Percentiles rank a stretch among this genome's conserved stretches.
Conservation (phyloP, 169 alveolate genomes). For the Haemoproteus tartakovskyi region DNA sequence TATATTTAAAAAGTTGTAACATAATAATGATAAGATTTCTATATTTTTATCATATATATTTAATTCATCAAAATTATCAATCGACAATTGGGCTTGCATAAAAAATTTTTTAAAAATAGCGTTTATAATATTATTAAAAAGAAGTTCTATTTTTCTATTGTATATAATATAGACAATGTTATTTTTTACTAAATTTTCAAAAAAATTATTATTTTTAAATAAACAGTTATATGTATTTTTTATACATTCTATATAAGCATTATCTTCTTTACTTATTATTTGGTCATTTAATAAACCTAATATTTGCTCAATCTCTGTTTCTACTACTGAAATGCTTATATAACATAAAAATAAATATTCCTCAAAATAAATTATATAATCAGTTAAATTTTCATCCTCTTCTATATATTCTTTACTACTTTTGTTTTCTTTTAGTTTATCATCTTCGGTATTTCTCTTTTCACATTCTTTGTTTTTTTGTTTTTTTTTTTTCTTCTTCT, state of each 20-base stretch:
- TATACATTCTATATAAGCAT: conserved; percentile 43
- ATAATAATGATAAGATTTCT: conserved; percentile 29
- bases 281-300: conserved; percentile 6
- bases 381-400: too few relatives aligned
- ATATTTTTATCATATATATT: conserved; percentile 49
- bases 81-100: neutral
- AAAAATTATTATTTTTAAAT: conserved; percentile 17
- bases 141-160: conserved; percentile 43
- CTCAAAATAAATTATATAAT: conserved; percentile 14
- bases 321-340: conserved; percentile 5
- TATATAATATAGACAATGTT: conserved; percentile 37
- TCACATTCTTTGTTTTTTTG: neutral
- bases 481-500: neutral
- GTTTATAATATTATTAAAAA: conserved; percentile 16
- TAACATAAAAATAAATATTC: conserved; percentile 31
- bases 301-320: conserved; percentile 13
- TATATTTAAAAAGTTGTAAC: conserved; percentile 37
- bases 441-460: neutral
- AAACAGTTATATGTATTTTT: conserved; percentile 21
- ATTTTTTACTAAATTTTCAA: conserved; percentile 17
- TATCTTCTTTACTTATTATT: conserved; percentile 50
- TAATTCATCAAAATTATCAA: conserved; percentile 39
- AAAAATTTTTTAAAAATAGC: conserved; percentile 6
- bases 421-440: too few relatives aligned
- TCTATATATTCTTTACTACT: too few relatives aligned